Base-by-base conservation (phyloP, 768 basidiomycete species). In the Multifurca ochricompacta region DNA sequence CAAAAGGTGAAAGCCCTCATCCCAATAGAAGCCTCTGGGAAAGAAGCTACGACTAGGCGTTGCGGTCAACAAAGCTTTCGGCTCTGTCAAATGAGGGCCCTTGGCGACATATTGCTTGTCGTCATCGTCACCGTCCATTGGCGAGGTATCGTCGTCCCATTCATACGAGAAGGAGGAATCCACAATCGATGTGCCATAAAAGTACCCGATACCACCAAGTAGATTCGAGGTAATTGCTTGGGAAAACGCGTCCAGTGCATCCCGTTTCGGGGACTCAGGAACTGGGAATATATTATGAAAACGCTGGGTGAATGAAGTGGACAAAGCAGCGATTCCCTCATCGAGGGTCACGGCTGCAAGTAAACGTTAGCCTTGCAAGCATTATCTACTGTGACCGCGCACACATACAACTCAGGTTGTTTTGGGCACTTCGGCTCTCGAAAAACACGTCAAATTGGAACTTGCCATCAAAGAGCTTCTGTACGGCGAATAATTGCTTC, bases 11-110 rank as follows among this genome's bases (percentile, higher is more conserved):
- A 98, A 98, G 1, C 94, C 94, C 70, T 98, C 94, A 68, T 98
- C 94, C 94, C 94, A 98, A 69, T 98, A 98, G 70, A 98, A 98
- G 16, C 94, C 94, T 67, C 94, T 77, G 0, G 94, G 94, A 75
- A 98, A 98, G 74, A 98, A 98, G 61, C 91, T 92, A 32, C 95
- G 78, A 65, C 92, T 95, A 4, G 94, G 94, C 0, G 95, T 98
- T 1, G 91, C 93, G 7, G 94, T 95, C 59, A 96, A 70, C 18
- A 98, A 70, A 18, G 81, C 79, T 54, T 74, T 82, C 6, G 89
- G 85, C 31, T 87, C 85, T 4, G 86, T 89, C 56, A 91, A 63
- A 51, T 69, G 77, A 14, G 87, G 77, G n/a, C 82, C 86, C 36
- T 68, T 72, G 50, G 71, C 66, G 13, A 48, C 58, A n/a, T 70